A percentile compares a stretch with the other conserved stretches of the same genome.
These are phyloP conservation scores for Candida awuae DNA, from an alignment of 805 yeast genomes.

Conservation along the genomic window DNA sequence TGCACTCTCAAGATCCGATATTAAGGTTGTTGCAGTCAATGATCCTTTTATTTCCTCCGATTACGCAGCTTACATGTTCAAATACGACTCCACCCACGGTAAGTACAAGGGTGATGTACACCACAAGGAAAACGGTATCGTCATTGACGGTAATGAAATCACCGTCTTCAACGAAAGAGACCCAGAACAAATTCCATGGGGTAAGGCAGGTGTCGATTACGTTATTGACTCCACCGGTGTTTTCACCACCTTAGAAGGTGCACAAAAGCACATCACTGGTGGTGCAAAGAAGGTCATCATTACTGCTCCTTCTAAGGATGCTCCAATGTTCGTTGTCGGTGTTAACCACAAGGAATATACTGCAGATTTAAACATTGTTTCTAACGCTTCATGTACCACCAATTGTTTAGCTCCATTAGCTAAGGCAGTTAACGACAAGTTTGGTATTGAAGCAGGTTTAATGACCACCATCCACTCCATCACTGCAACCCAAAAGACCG, in stretches of 20 bases:
- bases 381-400: slow-evolving; percentile 94
- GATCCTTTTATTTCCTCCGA: slow-evolving; percentile 87
- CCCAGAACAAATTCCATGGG: slow-evolving; percentile 88
- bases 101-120: slow-evolving; percentile 68
- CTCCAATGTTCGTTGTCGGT: slow-evolving; percentile 93
- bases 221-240: slow-evolving; percentile 94
- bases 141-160: slow-evolving; percentile 64
- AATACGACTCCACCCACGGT: slow-evolving; percentile 93
- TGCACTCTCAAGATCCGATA: slow-evolving; percentile 65
- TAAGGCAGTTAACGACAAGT: slow-evolving; percentile 77
- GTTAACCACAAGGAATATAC: slow-evolving; percentile 79
- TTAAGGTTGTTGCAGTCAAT: slow-evolving; percentile 80
- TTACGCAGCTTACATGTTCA: slow-evolving; percentile 92
- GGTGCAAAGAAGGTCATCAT: slow-evolving; percentile 94
- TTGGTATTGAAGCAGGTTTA: slow-evolving; percentile 84
- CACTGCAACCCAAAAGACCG: slow-evolving; percentile 94
- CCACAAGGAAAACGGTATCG: slow-evolving; percentile 45
- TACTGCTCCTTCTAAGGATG: slow-evolving; percentile 90
- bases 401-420: slow-evolving; percentile 94
- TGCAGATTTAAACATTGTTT: slow-evolving; percentile 65
- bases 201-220: slow-evolving; percentile 68
- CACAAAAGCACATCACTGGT: slow-evolving; percentile 74
- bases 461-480: slow-evolving; percentile 96
- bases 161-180: slow-evolving; percentile 71
- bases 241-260: slow-evolving; percentile 76